Base-by-base conservation (phyloP, 495 filamentous ascomycete genomes). In the Xylaria acuta region DNA sequence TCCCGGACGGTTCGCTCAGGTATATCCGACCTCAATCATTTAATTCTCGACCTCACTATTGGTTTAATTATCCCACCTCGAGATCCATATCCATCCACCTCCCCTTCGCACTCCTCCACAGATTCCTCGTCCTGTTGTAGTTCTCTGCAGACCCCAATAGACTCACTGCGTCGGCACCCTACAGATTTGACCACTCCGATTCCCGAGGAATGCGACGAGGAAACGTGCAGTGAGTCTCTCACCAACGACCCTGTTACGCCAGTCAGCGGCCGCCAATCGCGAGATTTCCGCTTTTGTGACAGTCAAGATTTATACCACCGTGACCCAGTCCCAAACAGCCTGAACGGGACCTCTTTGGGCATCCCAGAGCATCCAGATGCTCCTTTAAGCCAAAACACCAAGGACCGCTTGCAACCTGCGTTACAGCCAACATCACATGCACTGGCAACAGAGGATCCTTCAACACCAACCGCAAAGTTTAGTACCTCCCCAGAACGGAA, bases 241-340 rank as follows among this genome's bases (percentile, higher is more conserved):
- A 67, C 79, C 45, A 85, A 82, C 76, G 85, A 86, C 60, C 85
- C 85, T 53, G 80, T 81, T 72, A 86, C 85, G 3, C 85, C 85
- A 32, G 78, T 84, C 38, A 86, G 85, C 77, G 81, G 82, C 69
- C 84, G 84, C 72, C 83, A 84, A 70, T 86, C 84, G 66, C 83
- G 80, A 71, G 84, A 86, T 74, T 85, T 86, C 62, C 80, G 82
- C 20, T 80, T 82, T 64, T 82, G 83, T 27, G 69, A 80, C 43
- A 80, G 77, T 60, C 79, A 80, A 72, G 83, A 86, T 66, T 74
- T 80, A 38, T 81, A 82, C 71, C 74, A 76, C 32, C 67, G 72
- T 63, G 81, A 82, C 40, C 79, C 77, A 3, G 75, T 82, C 69
- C 77, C 77, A 64, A 72, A 77, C 69, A 74, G 71, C 68, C 72